Conservation (phyloP, 441 rosid species). For the Hura crepitans region DNA sequence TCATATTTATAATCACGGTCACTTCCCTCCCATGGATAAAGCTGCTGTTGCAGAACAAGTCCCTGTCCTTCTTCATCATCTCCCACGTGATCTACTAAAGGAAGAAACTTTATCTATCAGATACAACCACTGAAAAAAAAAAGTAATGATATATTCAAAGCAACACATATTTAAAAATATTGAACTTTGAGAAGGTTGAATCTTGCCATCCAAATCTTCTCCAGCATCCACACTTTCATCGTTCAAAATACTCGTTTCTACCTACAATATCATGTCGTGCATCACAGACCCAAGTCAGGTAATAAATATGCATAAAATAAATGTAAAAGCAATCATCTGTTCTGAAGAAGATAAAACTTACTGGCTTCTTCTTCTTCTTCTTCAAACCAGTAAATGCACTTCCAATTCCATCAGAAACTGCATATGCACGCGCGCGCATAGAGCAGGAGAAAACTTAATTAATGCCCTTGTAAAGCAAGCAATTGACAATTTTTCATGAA, state of each 20-base stretch:
- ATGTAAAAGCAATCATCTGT: not conserved
- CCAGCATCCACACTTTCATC: conserved; percentile 50
- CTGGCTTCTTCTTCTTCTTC: conserved; percentile 95
- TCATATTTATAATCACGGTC: conserved; percentile 73
- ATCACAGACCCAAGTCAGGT: not conserved
- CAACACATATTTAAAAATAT: not conserved
- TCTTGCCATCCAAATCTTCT: conserved; percentile 62
- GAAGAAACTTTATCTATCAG: conserved; percentile 14
- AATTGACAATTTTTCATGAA: not conserved
- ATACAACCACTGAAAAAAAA: not conserved
- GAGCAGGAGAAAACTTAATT: not conserved
- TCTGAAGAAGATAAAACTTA: conserved; percentile 32
- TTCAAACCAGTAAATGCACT: conserved; percentile 71
- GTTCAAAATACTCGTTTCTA: conserved; percentile 52
- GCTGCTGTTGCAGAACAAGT: conserved; percentile 34
- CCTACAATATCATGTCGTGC: conserved; percentile 35
- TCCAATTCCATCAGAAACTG: conserved; percentile 77
- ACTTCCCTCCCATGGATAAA: conserved; percentile 78
- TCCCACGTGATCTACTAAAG: conserved; percentile 36
- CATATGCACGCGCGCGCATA: too few relatives aligned
- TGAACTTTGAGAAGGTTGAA: not conserved
- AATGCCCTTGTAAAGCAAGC: not conserved
- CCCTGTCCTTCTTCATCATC: conserved; percentile 58
- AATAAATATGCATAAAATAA: not conserved
- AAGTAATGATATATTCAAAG: not conserved